phyloP scores from a whole-genome alignment of 768 basidiomycete species.

The Hericium alpestre region DNA sequence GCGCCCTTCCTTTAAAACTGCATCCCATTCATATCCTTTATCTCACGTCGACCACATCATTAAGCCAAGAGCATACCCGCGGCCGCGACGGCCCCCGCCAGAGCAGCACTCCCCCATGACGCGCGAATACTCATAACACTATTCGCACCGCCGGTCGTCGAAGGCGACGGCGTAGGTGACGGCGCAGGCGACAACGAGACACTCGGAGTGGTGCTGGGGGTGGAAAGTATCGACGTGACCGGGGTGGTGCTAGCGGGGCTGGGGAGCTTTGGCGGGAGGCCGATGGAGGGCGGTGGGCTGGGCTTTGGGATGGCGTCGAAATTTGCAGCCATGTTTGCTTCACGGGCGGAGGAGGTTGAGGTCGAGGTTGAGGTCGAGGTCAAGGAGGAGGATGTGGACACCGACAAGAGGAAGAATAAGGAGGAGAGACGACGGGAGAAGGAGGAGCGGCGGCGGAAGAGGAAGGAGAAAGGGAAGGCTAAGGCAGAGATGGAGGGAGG shows the following conservation, averaged over 20 bases:
- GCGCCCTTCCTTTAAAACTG: too few relatives aligned
- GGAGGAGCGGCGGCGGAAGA: conserved; percentile 20
- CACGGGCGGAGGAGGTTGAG: conserved; percentile 4
- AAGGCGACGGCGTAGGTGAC: too few relatives aligned
- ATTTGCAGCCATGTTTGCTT: conserved; percentile 18
- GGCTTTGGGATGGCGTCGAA: conserved; percentile 14
- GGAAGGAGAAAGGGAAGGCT: conserved; percentile 11
- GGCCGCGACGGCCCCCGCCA: too few relatives aligned
- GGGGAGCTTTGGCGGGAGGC: not conserved
- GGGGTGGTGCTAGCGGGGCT: conserved; percentile 1
- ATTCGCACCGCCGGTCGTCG: too few relatives aligned
- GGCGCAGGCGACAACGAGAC: too few relatives aligned
- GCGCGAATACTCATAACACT: too few relatives aligned
- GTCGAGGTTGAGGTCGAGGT: conserved; percentile 6
- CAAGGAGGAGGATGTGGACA: not conserved
- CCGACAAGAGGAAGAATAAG: conserved; percentile 13
- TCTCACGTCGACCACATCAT: too few relatives aligned
- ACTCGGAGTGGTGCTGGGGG: too few relatives aligned
- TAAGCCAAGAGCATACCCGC: too few relatives aligned
- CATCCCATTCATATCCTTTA: too few relatives aligned
- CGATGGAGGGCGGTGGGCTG: conserved; percentile 8
- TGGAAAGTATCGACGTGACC: too few relatives aligned
- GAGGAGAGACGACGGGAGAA: conserved; percentile 20
- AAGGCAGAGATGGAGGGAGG: conserved; percentile 2
- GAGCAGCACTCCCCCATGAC: too few relatives aligned